These are phyloP conservation scores for Naganishia vaughanmartiniae DNA, from an alignment of 768 basidiomycete species.

Conservation along the genomic window DNA sequence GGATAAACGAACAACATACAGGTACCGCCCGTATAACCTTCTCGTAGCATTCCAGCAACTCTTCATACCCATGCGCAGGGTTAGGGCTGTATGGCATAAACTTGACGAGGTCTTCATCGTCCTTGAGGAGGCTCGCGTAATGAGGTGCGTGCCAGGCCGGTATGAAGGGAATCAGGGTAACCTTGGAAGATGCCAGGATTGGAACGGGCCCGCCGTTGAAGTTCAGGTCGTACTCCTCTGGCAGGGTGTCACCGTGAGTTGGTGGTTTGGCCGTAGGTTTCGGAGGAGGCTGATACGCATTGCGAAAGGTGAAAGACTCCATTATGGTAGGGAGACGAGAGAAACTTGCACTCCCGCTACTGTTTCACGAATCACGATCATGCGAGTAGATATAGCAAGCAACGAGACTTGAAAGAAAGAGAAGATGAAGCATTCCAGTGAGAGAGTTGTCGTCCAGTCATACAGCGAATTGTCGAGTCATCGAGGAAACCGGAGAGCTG, in stretches of 20 bases:
- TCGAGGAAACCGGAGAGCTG: no score
- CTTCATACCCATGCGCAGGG: constrained; percentile 11
- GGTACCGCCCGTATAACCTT: constrained; percentile 11
- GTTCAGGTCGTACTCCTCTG: constrained; percentile 46
- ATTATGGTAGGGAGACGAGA: background rate
- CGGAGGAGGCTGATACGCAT: constrained; percentile 9
- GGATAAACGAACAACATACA: constrained; percentile 9
- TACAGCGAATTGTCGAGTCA: no score
- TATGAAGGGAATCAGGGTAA: constrained; percentile 43
- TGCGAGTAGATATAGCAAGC: background rate
- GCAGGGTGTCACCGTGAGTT: constrained; percentile 32
- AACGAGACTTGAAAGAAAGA: no score
- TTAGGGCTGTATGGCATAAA: constrained; percentile 29
- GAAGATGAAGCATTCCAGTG: no score
- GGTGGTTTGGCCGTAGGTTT: background rate
- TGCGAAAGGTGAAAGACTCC: constrained; percentile 16
- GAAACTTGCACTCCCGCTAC: background rate
- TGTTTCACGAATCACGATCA: background rate
- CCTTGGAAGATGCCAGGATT: constrained; percentile 38
- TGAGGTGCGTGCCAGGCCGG: constrained; percentile 33
- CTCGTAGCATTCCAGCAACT: constrained; percentile 21
- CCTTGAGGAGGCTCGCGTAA: constrained; percentile 4
- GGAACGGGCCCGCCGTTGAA: constrained; percentile 38
- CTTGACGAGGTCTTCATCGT: constrained; percentile 21
- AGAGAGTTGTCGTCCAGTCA: no score